Evolutionary conservation across 169 alveolate genomes (phyloP), one percentile per base, ranked within the genome.

Genomic region (Cryptosporidium sp.): DNA sequence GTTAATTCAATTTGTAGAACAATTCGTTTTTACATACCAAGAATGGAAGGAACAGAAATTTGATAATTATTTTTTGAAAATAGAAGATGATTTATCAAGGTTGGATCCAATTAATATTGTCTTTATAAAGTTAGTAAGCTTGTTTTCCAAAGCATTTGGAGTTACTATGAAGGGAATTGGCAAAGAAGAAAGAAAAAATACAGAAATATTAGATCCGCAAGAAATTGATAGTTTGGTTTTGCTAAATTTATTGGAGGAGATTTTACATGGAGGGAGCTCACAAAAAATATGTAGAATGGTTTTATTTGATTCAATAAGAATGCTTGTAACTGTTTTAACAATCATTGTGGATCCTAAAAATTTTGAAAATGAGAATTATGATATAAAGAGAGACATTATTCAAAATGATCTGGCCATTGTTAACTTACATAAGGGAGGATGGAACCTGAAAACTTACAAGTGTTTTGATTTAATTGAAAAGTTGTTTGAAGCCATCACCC

Each of bases 291-390:
- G 35, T 31, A 18, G 43, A 16, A 14, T 31, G 35, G 29, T 80
- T 59, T 41, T 80, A 16, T 62, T 41, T 80, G 74, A 61, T 59
- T 80, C 89, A 16, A 23, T 80, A 65, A 80, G 89, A 48, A 26
- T 80, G 35, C 61, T 80, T 21, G 68, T 62, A 16, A 59, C 68
- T 29, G 75, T 62, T 18, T 62, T 80, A 33, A 65, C 89, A 35
- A 43, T 41, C 14, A 4, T 80, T 21, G 67, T 65, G 10, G 74
- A 59, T 21, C 41, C 39, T 33, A 18, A 35, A n/a, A 80, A 80
- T 26, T 65, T 65, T 37, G 41, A 29, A 35, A 80, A 21, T 39
- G 89, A 65, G 12, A 59, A 65, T 35, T 80, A 59, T 45, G 68
- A 59, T 80, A 41, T 67, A n/a, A 58, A 80, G 23, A 43, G 61